Conservation (phyloP, 169 alveolate species). For the Amoebophrya sp. region DNA sequence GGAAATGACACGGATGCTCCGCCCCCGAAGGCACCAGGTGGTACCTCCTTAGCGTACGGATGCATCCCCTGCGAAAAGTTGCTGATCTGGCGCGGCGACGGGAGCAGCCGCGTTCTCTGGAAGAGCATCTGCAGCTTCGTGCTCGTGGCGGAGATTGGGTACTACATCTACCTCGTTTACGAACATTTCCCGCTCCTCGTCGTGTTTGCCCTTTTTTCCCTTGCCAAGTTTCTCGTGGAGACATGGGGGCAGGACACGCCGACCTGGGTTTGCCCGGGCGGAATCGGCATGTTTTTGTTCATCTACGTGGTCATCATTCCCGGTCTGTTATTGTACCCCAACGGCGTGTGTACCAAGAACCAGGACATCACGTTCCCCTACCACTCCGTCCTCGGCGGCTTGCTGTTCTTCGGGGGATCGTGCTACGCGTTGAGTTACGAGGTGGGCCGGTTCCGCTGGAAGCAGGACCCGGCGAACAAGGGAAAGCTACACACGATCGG, state of each 20-base stretch:
- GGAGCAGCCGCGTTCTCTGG: neutral
- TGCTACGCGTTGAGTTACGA: constrained; percentile 34
- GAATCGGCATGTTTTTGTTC: constrained; percentile 7
- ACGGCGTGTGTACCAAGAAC: constrained; percentile 20
- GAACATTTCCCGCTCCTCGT: neutral
- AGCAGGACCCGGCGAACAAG: constrained; percentile 39
- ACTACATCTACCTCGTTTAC: neutral
- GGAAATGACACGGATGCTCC: too few relatives aligned
- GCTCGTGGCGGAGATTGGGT: neutral
- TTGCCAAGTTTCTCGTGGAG: constrained; percentile 20
- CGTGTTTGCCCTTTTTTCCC: neutral
- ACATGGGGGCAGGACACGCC: constrained; percentile 47
- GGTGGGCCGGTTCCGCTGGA: constrained; percentile 43
- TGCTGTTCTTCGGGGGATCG: constrained; percentile 35
- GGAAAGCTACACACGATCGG: constrained; percentile 45
- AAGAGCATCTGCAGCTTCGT: neutral
- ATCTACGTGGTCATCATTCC: constrained; percentile 31
- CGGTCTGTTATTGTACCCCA: neutral
- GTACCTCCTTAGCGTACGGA: neutral
- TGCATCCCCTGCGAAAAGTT: neutral
- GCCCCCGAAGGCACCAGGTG: too few relatives aligned
- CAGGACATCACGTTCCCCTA: neutral
- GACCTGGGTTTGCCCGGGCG: constrained; percentile 39
- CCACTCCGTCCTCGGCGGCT: neutral
- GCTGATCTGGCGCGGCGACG: neutral